phyloP scores from a whole-genome alignment of 2,329 filamentous ascomycete genomes.

The Cladosporium sp. region DNA sequence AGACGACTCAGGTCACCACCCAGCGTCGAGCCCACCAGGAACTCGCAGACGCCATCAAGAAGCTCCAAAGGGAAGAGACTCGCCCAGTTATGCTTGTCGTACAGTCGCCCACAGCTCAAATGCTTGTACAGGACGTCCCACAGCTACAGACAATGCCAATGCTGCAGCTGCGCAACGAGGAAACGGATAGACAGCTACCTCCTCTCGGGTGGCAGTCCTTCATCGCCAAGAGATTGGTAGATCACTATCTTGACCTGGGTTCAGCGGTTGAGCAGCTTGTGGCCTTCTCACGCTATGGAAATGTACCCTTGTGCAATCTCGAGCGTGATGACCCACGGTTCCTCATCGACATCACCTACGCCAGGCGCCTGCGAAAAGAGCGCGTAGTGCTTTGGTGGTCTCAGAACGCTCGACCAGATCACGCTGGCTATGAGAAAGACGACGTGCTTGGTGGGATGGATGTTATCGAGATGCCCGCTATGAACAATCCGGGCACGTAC shows the following conservation, averaged over 20 bases:
- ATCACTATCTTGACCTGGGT: conserved; percentile 85
- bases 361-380: conserved; percentile 80
- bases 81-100: conserved; percentile 80
- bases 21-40: conserved; percentile 85
- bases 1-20: conserved; percentile 81
- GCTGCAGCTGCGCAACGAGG: conserved; percentile 74
- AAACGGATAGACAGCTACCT: conserved; percentile 79
- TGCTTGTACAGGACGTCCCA: conserved; percentile 80
- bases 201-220: conserved; percentile 92
- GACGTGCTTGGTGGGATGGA: conserved; percentile 81
- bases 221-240: conserved; percentile 78
- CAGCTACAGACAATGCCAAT: conserved; percentile 80
- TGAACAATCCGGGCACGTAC: conserved; percentile 92
- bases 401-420: conserved; percentile 77
- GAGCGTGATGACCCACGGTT: conserved; percentile 92
- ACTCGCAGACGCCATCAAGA: conserved; percentile 82
- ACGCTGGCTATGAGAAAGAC: conserved; percentile 93
- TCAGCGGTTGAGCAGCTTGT: conserved; percentile 88
- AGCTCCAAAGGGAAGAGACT: conserved; percentile 79
- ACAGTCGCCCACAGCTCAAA: conserved; percentile 79
- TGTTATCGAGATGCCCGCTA: conserved; percentile 77
- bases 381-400: conserved; percentile 99
- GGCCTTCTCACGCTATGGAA: conserved; percentile 83
- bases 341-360: conserved; percentile 93
- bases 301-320: conserved; percentile 91